These are phyloP conservation scores for Naumovozyma dairenensis DNA, from an alignment of 805 yeast species.

Conservation along the genomic window DNA sequence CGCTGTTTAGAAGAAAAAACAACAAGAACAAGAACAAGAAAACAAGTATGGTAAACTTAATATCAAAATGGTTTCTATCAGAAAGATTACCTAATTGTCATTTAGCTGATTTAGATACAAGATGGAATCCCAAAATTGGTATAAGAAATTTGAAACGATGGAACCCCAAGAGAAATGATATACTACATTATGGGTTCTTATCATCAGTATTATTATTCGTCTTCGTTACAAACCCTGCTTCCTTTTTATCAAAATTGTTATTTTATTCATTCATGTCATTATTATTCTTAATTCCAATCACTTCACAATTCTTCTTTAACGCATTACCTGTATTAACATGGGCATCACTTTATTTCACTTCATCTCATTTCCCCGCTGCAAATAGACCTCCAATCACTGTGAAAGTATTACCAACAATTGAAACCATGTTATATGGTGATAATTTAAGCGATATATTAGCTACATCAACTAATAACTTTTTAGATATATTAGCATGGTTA, in stretches of 20 bases:
- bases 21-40: too few species aligned
- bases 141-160: constrained; percentile 35
- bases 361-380: constrained; percentile 59
- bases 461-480: constrained; percentile 47
- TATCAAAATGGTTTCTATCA: constrained; percentile 43
- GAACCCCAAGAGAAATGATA: constrained; percentile 39
- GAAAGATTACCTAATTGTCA: constrained; percentile 42
- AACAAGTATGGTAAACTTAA: constrained; percentile 29
- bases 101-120: constrained; percentile 35
- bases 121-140: constrained; percentile 36
- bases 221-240: constrained; percentile 47
- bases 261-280: constrained; percentile 33
- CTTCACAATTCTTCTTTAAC: constrained; percentile 74
- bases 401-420: constrained; percentile 81
- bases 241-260: constrained; percentile 31
- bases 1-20: too few species aligned
- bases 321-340: constrained; percentile 80
- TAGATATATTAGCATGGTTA: constrained; percentile 87
- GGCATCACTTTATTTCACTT: constrained; percentile 73
- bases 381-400: constrained; percentile 87
- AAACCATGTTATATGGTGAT: constrained; percentile 86
- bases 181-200: constrained; percentile 42
- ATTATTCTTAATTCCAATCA: constrained; percentile 56
- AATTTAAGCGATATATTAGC: constrained; percentile 78
- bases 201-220: constrained; percentile 47